phyloP scores from a whole-genome alignment of 129 eudicot species.

The Cynara cardunculus region DNA sequence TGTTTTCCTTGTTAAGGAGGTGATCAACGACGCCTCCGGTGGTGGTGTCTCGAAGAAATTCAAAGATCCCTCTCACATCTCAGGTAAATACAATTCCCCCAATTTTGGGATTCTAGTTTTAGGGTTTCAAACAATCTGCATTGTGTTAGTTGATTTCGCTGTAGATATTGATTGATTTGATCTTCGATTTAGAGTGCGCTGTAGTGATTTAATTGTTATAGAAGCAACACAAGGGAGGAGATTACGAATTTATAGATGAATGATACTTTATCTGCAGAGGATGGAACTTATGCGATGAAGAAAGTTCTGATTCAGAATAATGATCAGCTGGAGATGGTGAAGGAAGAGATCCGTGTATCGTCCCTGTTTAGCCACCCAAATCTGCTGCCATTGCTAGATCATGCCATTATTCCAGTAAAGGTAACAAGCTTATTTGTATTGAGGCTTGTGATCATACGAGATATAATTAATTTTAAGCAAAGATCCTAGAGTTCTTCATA shows the following conservation, averaged over 20 bases:
- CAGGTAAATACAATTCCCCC: constrained; percentile 48
- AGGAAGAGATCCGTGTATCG: constrained; percentile 94
- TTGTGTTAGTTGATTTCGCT: constrained; percentile 2
- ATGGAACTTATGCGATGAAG: constrained; percentile 99
- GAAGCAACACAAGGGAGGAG: background rate
- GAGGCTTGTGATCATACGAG: constrained; percentile 5
- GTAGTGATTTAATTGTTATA: constrained; percentile 3
- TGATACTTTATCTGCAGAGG: constrained; percentile 49
- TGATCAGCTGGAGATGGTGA: constrained; percentile 88
- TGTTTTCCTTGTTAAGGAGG: constrained; percentile 83
- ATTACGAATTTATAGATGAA: constrained; percentile 8
- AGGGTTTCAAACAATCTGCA: constrained; percentile 3
- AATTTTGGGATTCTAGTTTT: background rate
- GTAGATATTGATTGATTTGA: background rate
- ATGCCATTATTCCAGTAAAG: constrained; percentile 84
- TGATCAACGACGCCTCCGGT: constrained; percentile 45
- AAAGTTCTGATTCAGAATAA: constrained; percentile 82
- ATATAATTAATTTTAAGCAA: background rate
- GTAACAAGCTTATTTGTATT: constrained; percentile 20
- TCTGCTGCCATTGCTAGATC: constrained; percentile 87
- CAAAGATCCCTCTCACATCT: constrained; percentile 70
- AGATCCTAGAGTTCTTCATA: background rate
- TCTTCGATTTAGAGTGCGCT: constrained; percentile 6
- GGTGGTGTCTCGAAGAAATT: constrained; percentile 50
- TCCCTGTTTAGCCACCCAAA: constrained; percentile 77